Conservation (phyloP, 495 filamentous ascomycete species). For the Tuber borchii region DNA sequence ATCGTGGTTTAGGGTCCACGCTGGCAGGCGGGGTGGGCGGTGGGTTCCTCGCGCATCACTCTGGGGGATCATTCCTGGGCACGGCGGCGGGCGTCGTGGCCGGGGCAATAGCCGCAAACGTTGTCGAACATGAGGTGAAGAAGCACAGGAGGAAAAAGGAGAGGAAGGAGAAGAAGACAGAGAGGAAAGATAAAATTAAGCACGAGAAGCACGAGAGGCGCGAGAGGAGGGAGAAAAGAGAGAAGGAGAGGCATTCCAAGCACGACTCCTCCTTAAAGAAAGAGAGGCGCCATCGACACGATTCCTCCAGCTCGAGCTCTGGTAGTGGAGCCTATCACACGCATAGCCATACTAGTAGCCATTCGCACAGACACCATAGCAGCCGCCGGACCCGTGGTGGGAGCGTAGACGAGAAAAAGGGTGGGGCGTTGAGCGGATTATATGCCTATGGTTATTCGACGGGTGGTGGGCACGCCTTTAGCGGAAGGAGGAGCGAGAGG, state of each 20-base stretch:
- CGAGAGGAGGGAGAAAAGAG: constrained; percentile 28
- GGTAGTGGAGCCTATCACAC: constrained; percentile 7
- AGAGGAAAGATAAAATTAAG: constrained; percentile 16
- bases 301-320: constrained; percentile 30
- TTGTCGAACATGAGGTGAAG: constrained; percentile 33
- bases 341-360: constrained; percentile 9
- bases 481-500: constrained; percentile 21
- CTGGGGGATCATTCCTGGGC: constrained; percentile 46
- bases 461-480: constrained; percentile 40
- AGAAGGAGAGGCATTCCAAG: constrained; percentile 41
- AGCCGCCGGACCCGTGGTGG: not conserved
- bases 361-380: constrained; percentile 9
- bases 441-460: constrained; percentile 39
- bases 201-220: constrained; percentile 38
- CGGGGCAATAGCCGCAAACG: constrained; percentile 48
- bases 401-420: constrained; percentile 37
- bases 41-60: constrained; percentile 46
- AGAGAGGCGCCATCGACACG: constrained; percentile 23
- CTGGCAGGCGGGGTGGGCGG: constrained; percentile 47
- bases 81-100: constrained; percentile 47
- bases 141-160: constrained; percentile 40
- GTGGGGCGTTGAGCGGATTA: constrained; percentile 33
- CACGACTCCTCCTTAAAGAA: constrained; percentile 2
- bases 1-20: constrained; percentile 47
- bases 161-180: constrained; percentile 16